Evolutionary conservation across 2,329 filamentous ascomycete genomes (phyloP).

Genomic region (Fusarium drepaniforme): DNA sequence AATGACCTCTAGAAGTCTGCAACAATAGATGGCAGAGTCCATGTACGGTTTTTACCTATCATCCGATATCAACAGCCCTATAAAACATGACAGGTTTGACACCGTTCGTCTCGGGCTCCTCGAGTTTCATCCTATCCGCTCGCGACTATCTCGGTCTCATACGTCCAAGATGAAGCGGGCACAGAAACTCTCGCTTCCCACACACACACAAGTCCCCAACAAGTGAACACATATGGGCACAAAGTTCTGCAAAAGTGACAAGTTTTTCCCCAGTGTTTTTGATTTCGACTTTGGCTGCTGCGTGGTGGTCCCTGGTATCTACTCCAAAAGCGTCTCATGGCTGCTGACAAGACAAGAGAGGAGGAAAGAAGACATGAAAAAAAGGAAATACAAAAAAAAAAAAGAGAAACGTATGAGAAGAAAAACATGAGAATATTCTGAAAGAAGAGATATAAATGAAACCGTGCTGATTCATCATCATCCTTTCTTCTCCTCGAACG

Average conservation of each 20-base stretch:
- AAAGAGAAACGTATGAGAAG: neutral
- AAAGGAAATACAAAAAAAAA: neutral
- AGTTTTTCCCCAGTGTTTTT: conserved; percentile 5
- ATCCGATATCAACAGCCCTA: neutral
- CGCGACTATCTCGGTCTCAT: neutral
- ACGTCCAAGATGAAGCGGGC: neutral
- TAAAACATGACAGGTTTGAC: neutral
- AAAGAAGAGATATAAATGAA: conserved; percentile 11
- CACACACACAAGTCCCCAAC: neutral
- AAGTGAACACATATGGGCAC: neutral
- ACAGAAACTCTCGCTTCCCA: neutral
- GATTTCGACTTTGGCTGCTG: conserved; percentile 13
- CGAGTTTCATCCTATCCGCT: neutral
- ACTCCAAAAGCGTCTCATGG: conserved; percentile 16
- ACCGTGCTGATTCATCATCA: conserved; percentile 5
- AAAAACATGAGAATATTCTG: neutral
- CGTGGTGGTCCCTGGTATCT: conserved; percentile 27
- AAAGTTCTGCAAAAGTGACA: neutral
- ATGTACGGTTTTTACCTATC: neutral
- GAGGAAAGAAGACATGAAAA: conserved; percentile 1
- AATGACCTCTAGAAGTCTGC: neutral
- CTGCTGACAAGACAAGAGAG: neutral
- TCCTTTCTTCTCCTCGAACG: conserved; percentile 15
- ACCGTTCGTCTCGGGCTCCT: neutral
- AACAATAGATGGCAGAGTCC: neutral